Evolutionary conservation across 2,329 filamentous ascomycete genomes (phyloP).

Genomic region (Rutstroemia sp.): DNA sequence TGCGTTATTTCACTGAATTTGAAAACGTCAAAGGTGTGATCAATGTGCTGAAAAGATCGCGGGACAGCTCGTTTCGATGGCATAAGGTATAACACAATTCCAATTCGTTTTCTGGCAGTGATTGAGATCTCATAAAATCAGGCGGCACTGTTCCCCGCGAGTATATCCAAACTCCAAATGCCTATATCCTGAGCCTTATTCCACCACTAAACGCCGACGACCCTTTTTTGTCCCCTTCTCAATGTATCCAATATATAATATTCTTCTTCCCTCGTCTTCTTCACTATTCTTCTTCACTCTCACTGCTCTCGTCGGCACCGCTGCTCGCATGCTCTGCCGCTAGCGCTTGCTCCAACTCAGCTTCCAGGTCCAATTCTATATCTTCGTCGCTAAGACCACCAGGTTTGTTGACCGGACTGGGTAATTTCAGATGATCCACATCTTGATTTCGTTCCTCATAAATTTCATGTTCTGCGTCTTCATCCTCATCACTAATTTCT

Average conservation of each 20-base stretch:
- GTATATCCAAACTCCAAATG: too few species aligned
- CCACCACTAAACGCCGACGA: neutral
- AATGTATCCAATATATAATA: conserved; percentile 1
- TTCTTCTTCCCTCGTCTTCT: conserved; percentile 31
- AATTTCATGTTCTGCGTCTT: conserved; percentile 39
- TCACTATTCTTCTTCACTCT: conserved; percentile 30
- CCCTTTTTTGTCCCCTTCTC: neutral
- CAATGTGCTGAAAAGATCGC: too few species aligned
- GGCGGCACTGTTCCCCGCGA: too few species aligned
- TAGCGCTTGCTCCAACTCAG: conserved; percentile 28
- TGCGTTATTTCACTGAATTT: too few species aligned
- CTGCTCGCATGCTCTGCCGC: conserved; percentile 13
- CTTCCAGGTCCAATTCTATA: conserved; percentile 29
- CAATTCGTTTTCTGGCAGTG: too few species aligned
- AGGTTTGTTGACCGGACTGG: conserved; percentile 41
- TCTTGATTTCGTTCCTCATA: conserved; percentile 28
- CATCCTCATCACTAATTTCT: conserved; percentile 39
- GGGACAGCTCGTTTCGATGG: too few species aligned
- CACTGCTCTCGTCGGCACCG: conserved; percentile 24
- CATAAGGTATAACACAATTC: too few species aligned
- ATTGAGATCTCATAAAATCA: too few species aligned
- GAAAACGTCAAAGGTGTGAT: too few species aligned
- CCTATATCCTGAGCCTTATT: too few species aligned
- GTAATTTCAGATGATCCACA: conserved; percentile 41
- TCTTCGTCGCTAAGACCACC: conserved; percentile 27